phyloP scores from a whole-genome alignment of 768 basidiomycete genomes.

The Rhizopogon vesiculosus region DNA sequence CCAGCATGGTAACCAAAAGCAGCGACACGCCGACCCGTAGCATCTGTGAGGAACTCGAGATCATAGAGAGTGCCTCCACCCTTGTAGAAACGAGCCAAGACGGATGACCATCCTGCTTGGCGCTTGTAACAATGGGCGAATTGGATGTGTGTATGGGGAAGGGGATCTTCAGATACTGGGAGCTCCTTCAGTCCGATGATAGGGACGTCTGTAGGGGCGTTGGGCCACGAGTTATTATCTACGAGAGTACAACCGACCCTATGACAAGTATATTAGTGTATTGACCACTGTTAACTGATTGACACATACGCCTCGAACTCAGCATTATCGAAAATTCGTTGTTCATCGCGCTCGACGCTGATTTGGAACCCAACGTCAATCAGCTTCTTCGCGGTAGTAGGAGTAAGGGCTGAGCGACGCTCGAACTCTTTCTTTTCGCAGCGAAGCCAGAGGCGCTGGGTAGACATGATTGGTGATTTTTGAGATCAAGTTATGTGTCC shows the following conservation, averaged over 20 bases:
- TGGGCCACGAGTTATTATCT: constrained; percentile 85
- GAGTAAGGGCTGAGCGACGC: constrained; percentile 88
- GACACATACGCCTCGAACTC: constrained; percentile 86
- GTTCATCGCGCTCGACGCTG: constrained; percentile 86
- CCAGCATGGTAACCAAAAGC: constrained; percentile 99
- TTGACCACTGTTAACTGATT: constrained; percentile 1
- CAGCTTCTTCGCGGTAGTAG: constrained; percentile 82
- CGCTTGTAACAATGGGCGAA: constrained; percentile 98
- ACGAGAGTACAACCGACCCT: constrained; percentile 91
- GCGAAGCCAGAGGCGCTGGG: constrained; percentile 78
- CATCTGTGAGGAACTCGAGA: constrained; percentile 91
- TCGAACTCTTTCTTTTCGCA: constrained; percentile 98
- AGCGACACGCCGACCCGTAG: constrained; percentile 82
- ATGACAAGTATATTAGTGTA: constrained; percentile 1
- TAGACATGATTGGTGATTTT: constrained; percentile 36
- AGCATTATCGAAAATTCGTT: constrained; percentile 89
- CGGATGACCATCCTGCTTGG: constrained; percentile 87
- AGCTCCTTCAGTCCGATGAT: constrained; percentile 98
- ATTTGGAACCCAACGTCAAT: constrained; percentile 89
- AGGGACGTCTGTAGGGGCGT: constrained; percentile 64
- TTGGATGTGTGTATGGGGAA: constrained; percentile 94
- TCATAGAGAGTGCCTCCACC: constrained; percentile 90
- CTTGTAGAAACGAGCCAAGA: constrained; percentile 79
- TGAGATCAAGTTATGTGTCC: background rate
- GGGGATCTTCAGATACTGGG: constrained; percentile 72